Evolutionary conservation across 2,329 filamentous ascomycete genomes (phyloP).

Genomic region (Magnaporthiopsis rhizophila): DNA sequence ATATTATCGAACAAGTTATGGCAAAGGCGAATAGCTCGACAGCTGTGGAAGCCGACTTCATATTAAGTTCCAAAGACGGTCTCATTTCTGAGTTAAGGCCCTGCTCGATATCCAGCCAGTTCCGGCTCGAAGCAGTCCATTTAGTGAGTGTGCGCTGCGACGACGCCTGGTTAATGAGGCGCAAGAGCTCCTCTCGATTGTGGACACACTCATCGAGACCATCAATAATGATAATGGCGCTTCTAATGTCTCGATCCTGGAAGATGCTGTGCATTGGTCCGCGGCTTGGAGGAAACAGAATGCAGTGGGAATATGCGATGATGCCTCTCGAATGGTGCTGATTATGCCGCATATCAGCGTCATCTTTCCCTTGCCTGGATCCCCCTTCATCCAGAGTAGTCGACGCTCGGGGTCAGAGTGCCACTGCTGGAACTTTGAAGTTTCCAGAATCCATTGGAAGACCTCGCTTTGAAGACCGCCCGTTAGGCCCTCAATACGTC

Average conservation of each 20-base stretch:
- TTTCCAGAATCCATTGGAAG: conserved; percentile 27
- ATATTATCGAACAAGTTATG: too few relatives aligned
- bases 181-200: neutral
- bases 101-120: conserved; percentile 11
- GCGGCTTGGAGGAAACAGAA: conserved; percentile 28
- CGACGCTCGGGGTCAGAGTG: conserved; percentile 9
- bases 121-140: conserved; percentile 15
- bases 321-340: conserved; percentile 37
- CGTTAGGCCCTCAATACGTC: conserved; percentile 25
- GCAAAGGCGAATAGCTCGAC: too few relatives aligned
- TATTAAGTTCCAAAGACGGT: conserved; percentile 13
- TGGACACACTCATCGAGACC: conserved; percentile 37
- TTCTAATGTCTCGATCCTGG: conserved; percentile 21
- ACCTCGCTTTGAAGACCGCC: conserved; percentile 24
- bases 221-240: conserved; percentile 33
- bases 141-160: conserved; percentile 11
- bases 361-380: conserved; percentile 27
- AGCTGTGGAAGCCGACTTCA: conserved; percentile 10
- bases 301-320: conserved; percentile 6
- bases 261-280: conserved; percentile 25
- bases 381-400: conserved; percentile 30
- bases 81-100: conserved; percentile 4
- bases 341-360: conserved; percentile 31
- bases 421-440: conserved; percentile 20
- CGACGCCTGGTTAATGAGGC: conserved; percentile 9